phyloP scores from a whole-genome alignment of 345 rosid species.

The Eucalyptus rudis region DNA sequence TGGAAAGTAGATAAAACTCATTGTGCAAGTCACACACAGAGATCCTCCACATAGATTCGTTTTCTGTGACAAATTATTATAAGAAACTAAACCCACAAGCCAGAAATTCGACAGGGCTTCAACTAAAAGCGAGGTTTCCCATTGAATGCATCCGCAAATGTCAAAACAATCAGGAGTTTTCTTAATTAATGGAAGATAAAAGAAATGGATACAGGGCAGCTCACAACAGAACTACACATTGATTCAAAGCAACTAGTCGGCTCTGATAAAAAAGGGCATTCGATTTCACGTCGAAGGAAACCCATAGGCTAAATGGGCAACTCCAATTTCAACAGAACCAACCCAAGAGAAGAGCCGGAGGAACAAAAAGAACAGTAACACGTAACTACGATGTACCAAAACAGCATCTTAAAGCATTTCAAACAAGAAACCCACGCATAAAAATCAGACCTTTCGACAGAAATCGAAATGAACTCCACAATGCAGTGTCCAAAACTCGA shows the following conservation, averaged over 20 bases:
- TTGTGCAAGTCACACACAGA: not conserved
- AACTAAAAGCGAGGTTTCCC: not conserved
- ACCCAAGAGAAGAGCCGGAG: not conserved
- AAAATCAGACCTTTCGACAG: not conserved
- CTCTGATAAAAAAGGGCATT: not conserved
- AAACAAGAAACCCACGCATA: not conserved
- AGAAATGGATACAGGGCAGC: not conserved
- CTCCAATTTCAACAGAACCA: not conserved
- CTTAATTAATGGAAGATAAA: not conserved
- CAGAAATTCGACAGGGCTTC: not conserved
- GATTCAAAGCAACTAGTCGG: not conserved
- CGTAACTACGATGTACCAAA: not conserved
- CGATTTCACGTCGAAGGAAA: not conserved
- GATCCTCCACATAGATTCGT: not conserved
- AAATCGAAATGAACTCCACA: not conserved
- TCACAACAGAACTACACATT: not conserved
- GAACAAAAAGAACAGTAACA: not conserved
- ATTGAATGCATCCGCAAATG: not conserved
- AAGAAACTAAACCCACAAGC: not conserved
- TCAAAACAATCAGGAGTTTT: not conserved
- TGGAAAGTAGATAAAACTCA: not conserved
- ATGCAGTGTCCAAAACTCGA: not conserved
- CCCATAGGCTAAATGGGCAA: not conserved
- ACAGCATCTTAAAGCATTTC: not conserved
- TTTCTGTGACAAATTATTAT: not conserved